Percentiles rank a stretch among this genome's conserved stretches.
Evolutionary conservation across 768 basidiomycete species (phyloP).

Genomic region (Mrakia blollopis): DNA sequence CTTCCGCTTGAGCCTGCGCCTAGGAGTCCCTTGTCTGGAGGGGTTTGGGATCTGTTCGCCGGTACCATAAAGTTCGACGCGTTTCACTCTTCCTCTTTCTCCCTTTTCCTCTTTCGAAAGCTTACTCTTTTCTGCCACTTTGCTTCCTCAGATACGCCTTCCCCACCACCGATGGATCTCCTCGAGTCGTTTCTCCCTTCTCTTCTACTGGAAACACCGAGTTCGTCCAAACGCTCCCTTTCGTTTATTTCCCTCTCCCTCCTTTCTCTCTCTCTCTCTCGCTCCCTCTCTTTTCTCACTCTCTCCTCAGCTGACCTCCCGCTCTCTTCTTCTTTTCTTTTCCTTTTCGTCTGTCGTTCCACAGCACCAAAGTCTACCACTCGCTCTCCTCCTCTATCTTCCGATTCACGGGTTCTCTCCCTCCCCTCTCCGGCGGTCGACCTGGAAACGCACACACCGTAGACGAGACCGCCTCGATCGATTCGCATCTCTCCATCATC

Average conservation of each 20-base stretch:
- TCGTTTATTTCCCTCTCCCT: not conserved
- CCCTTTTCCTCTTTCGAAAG: not conserved
- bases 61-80: constrained; percentile 9
- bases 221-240: not conserved
- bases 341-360: too few species aligned
- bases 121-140: not conserved
- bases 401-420: constrained; percentile 21
- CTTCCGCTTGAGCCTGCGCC: constrained; percentile 30
- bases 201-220: constrained; percentile 16
- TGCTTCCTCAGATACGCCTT: constrained; percentile 13
- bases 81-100: not conserved
- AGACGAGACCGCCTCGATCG: constrained; percentile 41
- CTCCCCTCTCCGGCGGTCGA: not conserved
- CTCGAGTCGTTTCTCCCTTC: constrained; percentile 3
- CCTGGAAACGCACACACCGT: constrained; percentile 39
- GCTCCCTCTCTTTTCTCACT: not conserved
- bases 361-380: constrained; percentile 22
- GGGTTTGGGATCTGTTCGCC: constrained; percentile 29
- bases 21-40: not conserved
- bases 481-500: constrained; percentile 38
- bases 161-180: constrained; percentile 5
- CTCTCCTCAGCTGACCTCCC: not conserved
- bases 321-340: not conserved
- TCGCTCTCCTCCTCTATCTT: constrained; percentile 10
- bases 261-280: not conserved